Evolutionary conservation across 164 flowering plant genomes (phyloP).

Genomic region (Dillenia suffruticosa): DNA sequence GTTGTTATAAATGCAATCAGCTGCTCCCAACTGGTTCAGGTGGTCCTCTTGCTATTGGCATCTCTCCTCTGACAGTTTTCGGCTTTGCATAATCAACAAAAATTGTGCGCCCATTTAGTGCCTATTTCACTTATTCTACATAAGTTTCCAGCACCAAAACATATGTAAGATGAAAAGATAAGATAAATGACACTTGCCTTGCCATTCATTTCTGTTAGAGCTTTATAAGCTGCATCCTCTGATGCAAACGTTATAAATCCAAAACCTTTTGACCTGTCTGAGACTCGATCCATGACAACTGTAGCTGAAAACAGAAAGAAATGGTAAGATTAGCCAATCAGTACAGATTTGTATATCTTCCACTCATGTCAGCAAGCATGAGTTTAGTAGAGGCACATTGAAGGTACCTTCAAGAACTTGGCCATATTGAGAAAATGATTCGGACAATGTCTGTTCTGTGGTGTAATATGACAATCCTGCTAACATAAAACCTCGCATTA

Average conservation of each 20-base stretch:
- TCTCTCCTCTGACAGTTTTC: conserved; percentile 20
- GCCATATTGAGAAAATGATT: conserved; percentile 77
- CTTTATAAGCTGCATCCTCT: conserved; percentile 71
- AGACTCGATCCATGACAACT: conserved; percentile 61
- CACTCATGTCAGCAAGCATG: background rate
- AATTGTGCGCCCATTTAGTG: conserved; percentile 62
- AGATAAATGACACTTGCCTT: conserved; percentile 36
- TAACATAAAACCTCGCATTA: background rate
- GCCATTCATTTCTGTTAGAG: conserved; percentile 68
- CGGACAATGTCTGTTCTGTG: conserved; percentile 62
- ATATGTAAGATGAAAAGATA: background rate
- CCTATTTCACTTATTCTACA: conserved; percentile 31
- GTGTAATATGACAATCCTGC: conserved; percentile 83
- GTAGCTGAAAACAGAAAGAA: conserved; percentile 43
- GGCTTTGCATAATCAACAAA: conserved; percentile 78
- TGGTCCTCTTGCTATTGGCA: conserved; percentile 86
- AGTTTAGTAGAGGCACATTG: background rate
- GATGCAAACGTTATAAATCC: conserved; percentile 93
- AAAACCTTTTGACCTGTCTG: conserved; percentile 79
- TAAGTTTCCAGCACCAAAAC: background rate
- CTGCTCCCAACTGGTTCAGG: conserved; percentile 35
- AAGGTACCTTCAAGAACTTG: conserved; percentile 74
- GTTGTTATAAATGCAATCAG: conserved; percentile 1
- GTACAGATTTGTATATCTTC: background rate
- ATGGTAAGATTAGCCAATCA: conserved; percentile 7